Percentiles rank a stretch among this genome's conserved stretches.
phyloP scores from a whole-genome alignment of 2,329 filamentous ascomycete genomes.

The Fusarium caatingaense region DNA sequence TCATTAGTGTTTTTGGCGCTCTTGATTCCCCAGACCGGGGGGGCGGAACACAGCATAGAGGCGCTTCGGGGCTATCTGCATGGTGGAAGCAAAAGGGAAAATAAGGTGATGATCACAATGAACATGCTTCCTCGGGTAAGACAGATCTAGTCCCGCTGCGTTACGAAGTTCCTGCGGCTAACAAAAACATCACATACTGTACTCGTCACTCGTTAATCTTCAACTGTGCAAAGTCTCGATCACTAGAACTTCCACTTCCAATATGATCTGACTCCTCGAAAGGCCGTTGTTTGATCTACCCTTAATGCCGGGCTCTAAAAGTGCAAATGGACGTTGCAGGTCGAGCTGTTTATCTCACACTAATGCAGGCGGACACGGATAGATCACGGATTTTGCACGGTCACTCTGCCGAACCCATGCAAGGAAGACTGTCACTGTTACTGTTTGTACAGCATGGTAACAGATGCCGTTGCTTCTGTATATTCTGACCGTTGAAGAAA shows the following conservation, averaged over 20 bases:
- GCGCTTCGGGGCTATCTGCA: not conserved
- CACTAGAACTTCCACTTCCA: not conserved
- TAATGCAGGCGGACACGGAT: constrained; percentile 17
- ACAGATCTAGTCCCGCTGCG: not conserved
- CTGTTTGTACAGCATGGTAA: not conserved
- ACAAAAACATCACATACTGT: not conserved
- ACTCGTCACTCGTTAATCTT: not conserved
- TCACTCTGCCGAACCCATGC: not conserved
- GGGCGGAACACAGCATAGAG: constrained; percentile 10
- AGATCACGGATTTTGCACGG: not conserved
- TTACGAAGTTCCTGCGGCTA: not conserved
- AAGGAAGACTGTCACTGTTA: not conserved
- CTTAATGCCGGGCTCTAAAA: not conserved
- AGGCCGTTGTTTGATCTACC: not conserved
- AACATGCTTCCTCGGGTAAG: not conserved
- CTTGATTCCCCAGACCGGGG: constrained; percentile 8
- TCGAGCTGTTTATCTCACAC: not conserved
- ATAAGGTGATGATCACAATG: not conserved
- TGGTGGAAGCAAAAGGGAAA: not conserved
- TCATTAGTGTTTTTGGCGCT: not conserved
- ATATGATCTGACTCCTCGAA: not conserved
- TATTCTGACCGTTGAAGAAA: not conserved
- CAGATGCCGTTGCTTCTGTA: not conserved
- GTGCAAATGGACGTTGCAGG: not conserved
- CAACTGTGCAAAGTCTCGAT: not conserved